Base-by-base conservation (phyloP, 768 basidiomycete species). In the Infundibulicybe gibba region DNA sequence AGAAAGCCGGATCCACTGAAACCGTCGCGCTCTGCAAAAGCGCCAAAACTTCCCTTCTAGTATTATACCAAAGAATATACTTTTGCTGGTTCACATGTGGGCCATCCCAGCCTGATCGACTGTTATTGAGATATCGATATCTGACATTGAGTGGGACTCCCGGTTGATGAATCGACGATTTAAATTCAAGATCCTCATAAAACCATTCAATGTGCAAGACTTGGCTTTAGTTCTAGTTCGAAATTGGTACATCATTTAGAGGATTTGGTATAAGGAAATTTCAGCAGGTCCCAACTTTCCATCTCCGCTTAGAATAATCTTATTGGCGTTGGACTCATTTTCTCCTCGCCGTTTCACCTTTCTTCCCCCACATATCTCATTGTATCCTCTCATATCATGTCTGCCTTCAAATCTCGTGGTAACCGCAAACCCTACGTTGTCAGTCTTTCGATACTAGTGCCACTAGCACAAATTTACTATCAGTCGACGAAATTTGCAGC, bases 41-140 rank as follows among this genome's bases (percentile, higher is more conserved):
- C 69, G n/a, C 70, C 72, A 50, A 83, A 81, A 56, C 67, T 84
- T 45, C 82, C 81, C 6, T 83, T 79, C 69, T 84, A 80, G 10
- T 38, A 38, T 14, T 10, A 38, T 38, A 6, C 4, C 35, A n/a
- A 3, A 19, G 14, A 38, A 14, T 38, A 10, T 3, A 19, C 10
- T 38, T 19, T 38, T 25, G 25, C 8, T 25, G 25, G 3, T 25
- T 3, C 25, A 25, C 8, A 3, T 25, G 25, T 4, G 25, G 4
- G 25, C 25, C 25, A 25, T 25, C 8, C 4, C 25, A 25, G 8
- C 25, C 25, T 25, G 25, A 8, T 8, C 3, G 25, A 25, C 8
- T 25, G n/a, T n/a, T n/a, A n/a, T n/a, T n/a, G n/a, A n/a, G n/a
- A n/a, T n/a, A 25, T 25, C 8, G 25, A 25, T 25, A 25, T 25